Evolutionary conservation across 495 filamentous ascomycete genomes (phyloP).

Genomic region (Chaetomium cochliodes): DNA sequence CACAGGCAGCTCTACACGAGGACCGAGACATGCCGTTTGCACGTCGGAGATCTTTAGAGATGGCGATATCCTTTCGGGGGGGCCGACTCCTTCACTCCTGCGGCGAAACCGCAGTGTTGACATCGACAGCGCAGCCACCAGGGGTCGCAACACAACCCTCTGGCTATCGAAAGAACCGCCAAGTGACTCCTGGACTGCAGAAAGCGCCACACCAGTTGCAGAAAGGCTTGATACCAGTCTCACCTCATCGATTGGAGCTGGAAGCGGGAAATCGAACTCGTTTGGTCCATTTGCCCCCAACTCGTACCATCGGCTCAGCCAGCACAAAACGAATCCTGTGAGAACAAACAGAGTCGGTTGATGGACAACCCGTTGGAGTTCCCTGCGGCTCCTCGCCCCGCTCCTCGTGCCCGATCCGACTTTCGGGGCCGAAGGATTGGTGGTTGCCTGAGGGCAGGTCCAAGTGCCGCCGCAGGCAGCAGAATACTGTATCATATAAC

Average conservation of each 20-base stretch:
- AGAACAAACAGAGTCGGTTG: background rate
- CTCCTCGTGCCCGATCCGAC: background rate
- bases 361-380: background rate
- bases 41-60: background rate
- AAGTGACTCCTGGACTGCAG: background rate
- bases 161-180: background rate
- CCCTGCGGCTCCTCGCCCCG: background rate
- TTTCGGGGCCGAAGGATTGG: background rate
- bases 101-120: background rate
- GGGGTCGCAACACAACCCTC: background rate
- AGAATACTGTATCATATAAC: background rate
- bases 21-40: background rate
- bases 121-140: background rate
- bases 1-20: background rate
- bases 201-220: background rate
- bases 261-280: background rate
- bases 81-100: too few relatives aligned
- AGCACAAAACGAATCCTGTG: background rate
- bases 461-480: background rate
- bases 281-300: background rate
- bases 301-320: background rate
- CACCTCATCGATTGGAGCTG: background rate
- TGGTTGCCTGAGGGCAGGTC: constrained; percentile 6
- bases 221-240: background rate
- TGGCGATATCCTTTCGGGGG: background rate